phyloP scores from a whole-genome alignment of 73 alveolate genomes.

The Paramecium biaurelia region DNA sequence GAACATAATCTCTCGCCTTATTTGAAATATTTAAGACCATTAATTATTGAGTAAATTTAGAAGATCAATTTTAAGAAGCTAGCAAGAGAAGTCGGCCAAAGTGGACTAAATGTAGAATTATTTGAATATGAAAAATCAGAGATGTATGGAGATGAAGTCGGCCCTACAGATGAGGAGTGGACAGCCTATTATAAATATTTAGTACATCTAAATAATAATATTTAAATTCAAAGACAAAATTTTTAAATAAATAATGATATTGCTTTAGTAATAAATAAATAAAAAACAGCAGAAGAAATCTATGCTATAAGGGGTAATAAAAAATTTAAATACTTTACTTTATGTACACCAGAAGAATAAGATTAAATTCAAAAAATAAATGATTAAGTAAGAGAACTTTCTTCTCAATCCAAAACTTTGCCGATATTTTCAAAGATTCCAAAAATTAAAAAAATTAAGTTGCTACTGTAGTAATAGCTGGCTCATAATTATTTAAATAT shows the following conservation, averaged over 20 bases:
- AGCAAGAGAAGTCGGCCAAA: neutral
- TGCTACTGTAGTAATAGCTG: neutral
- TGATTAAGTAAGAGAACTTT: neutral
- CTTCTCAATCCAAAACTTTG: neutral
- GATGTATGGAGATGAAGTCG: neutral
- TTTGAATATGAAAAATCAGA: constrained; percentile 2
- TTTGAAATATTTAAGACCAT: neutral
- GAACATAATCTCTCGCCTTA: neutral
- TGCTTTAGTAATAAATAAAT: neutral
- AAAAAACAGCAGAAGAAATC: neutral
- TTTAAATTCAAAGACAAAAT: neutral
- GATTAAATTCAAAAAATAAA: neutral
- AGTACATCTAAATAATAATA: constrained; percentile 12
- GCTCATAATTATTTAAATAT: neutral
- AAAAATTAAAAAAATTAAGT: neutral
- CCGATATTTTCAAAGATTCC: neutral
- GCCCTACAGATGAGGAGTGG: constrained; percentile 34
- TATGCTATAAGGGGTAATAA: neutral
- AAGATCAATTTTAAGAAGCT: neutral
- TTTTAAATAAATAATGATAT: neutral
- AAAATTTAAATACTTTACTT: neutral
- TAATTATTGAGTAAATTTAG: neutral
- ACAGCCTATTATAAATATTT: neutral
- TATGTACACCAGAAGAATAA: neutral
- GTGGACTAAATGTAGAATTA: neutral